Percentiles rank a stretch among this genome's conserved stretches.
These are phyloP conservation scores for Helicostylum pulchrum DNA, from an alignment of 192 early-diverging fungal genomes.

Conservation along the genomic window DNA sequence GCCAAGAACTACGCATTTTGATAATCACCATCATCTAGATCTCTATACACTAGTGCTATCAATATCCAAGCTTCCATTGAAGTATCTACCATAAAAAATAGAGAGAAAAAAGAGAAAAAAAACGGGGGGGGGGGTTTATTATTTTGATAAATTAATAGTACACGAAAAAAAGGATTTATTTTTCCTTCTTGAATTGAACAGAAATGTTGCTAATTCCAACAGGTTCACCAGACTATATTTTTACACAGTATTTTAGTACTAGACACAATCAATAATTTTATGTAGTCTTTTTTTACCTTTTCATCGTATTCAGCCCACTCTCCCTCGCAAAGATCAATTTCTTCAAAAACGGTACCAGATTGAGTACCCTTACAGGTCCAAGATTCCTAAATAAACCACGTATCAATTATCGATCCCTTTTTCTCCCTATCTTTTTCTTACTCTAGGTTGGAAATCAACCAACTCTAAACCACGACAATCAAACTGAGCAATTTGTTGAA, in stretches of 20 bases:
- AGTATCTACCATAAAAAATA: not conserved
- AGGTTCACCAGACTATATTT: slow-evolving; percentile 49
- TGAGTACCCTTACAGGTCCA: slow-evolving; percentile 72
- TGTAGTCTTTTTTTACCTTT: slow-evolving; percentile 40
- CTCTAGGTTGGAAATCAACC: slow-evolving; percentile 68
- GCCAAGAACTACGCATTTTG: slow-evolving; percentile 21
- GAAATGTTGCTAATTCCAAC: slow-evolving; percentile 64
- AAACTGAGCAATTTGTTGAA: slow-evolving; percentile 60
- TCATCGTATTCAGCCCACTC: slow-evolving; percentile 94
- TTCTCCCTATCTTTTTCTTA: slow-evolving; percentile 24
- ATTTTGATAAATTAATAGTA: not conserved
- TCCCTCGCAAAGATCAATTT: slow-evolving; percentile 75
- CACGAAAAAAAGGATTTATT: slow-evolving; percentile 24
- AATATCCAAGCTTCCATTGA: slow-evolving; percentile 21
- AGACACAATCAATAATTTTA: not conserved
- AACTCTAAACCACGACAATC: slow-evolving; percentile 86
- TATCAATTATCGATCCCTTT: slow-evolving; percentile 22
- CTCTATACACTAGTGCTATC: slow-evolving; percentile 17
- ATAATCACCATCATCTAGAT: slow-evolving; percentile 25
- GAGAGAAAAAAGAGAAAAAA: not conserved
- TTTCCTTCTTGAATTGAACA: slow-evolving; percentile 54
- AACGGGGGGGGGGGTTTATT: not conserved
- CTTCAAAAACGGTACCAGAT: slow-evolving; percentile 66
- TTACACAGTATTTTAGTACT: no score
- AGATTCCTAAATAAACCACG: slow-evolving; percentile 19